Percentiles rank a stretch among this genome's conserved stretches.
phyloP scores from a whole-genome alignment of 2,329 filamentous ascomycete species.

The Penicillium aurantiogriseum region DNA sequence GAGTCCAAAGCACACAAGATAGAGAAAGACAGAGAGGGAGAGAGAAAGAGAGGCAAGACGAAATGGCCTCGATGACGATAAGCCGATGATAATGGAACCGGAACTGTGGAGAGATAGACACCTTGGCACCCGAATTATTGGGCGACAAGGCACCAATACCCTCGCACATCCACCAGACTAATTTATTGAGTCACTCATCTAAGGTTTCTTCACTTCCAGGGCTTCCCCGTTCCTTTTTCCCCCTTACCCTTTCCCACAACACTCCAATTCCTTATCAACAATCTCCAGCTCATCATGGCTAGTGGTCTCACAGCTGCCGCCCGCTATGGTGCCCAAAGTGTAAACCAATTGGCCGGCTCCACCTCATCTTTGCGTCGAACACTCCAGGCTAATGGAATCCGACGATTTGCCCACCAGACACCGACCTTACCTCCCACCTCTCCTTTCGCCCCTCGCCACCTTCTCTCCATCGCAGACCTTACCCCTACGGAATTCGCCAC shows the following conservation, averaged over 20 bases:
- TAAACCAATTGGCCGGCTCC: conserved; percentile 29
- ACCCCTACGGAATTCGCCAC: conserved; percentile 73
- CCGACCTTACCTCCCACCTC: conserved; percentile 48
- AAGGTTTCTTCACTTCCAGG: conserved; percentile 2
- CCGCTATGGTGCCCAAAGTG: conserved; percentile 28
- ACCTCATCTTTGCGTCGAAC: conserved; percentile 27
- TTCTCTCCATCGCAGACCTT: conserved; percentile 88
- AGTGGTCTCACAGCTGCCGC: conserved; percentile 30
- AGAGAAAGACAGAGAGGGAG: not conserved
- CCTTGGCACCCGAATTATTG: conserved; percentile 7
- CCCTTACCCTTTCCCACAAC: not conserved
- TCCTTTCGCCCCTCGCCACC: conserved; percentile 70
- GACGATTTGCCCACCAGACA: conserved; percentile 37
- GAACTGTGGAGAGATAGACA: conserved; percentile 19
- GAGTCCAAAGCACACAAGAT: not conserved
- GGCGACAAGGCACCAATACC: conserved; percentile 8
- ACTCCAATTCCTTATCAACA: not conserved
- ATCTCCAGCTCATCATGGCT: conserved; percentile 25
- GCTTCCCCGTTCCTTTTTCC: not conserved
- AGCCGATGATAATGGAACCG: conserved; percentile 21
- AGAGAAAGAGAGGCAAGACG: not conserved
- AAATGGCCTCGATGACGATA: conserved; percentile 20
- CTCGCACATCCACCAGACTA: conserved; percentile 10
- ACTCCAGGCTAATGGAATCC: conserved; percentile 31
- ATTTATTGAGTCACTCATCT: conserved; percentile 20